Conservation (phyloP, 2,329 filamentous ascomycete genomes). For the Diaporthe destruens region DNA sequence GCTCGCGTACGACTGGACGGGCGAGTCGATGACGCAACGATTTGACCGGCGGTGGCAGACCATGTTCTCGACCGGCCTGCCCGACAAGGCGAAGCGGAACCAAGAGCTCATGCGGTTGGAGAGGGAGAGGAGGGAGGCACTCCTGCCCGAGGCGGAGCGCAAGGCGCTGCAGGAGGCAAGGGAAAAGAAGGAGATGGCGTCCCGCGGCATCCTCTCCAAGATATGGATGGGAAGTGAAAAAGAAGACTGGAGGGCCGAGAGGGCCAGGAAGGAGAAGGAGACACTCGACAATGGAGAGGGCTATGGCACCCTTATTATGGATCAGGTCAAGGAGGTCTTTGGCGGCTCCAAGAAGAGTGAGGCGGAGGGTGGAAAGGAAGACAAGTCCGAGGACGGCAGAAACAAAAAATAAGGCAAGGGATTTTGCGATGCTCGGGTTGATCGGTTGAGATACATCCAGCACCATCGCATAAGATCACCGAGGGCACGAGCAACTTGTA, state of each 20-base stretch:
- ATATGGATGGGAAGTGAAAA: constrained; percentile 71
- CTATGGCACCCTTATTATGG: constrained; percentile 67
- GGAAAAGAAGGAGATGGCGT: constrained; percentile 40
- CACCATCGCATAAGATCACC: neutral
- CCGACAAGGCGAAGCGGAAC: constrained; percentile 65
- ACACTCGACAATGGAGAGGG: constrained; percentile 68
- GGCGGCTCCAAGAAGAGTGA: constrained; percentile 48
- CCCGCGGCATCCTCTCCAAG: constrained; percentile 55
- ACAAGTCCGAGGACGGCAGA: constrained; percentile 48
- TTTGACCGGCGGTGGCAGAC: constrained; percentile 58
- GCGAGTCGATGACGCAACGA: constrained; percentile 63
- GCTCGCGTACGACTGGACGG: constrained; percentile 69
- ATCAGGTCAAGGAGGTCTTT: constrained; percentile 69
- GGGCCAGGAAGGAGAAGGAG: constrained; percentile 64
- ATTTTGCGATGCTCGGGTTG: neutral
- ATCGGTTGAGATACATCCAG: neutral
- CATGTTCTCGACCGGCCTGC: constrained; percentile 66
- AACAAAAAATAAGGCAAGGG: constrained; percentile 38
- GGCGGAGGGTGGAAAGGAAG: constrained; percentile 46
- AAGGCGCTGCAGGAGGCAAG: constrained; percentile 48
- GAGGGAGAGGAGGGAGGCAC: constrained; percentile 53
- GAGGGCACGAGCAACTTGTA: neutral
- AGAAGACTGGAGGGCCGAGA: constrained; percentile 67
- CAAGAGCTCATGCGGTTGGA: constrained; percentile 63
- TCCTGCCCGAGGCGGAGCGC: constrained; percentile 50